Conservation (phyloP, 257 asterid genomes). For the Solanum raphanifolium region DNA sequence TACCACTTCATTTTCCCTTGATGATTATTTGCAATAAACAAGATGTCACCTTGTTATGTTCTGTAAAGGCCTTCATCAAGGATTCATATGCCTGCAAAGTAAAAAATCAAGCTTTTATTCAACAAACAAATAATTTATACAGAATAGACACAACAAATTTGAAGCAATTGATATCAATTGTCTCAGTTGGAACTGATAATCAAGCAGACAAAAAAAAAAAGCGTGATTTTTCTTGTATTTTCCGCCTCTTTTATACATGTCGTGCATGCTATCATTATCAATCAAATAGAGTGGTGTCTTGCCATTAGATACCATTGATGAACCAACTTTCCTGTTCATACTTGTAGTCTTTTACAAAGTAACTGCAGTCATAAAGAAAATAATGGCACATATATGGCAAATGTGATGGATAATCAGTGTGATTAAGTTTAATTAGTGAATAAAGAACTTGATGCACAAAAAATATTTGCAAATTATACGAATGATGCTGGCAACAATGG, state of each 20-base stretch:
- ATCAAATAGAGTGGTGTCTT: background rate
- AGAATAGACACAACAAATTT: background rate
- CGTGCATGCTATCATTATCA: background rate
- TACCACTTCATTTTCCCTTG: constrained; percentile 20
- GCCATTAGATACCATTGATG: background rate
- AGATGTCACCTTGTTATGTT: constrained; percentile 79
- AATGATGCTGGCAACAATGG: background rate
- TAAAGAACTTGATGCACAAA: background rate
- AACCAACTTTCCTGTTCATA: background rate
- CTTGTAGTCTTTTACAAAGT: background rate
- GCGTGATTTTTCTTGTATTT: background rate
- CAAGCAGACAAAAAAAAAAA: background rate
- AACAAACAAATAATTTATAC: background rate
- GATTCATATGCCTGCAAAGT: constrained; percentile 84
- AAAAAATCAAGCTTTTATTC: background rate
- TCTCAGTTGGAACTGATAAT: background rate
- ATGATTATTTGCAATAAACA: constrained; percentile 13
- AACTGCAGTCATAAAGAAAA: background rate
- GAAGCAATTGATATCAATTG: background rate
- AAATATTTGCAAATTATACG: background rate
- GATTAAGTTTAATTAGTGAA: background rate
- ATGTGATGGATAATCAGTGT: background rate
- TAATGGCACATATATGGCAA: background rate
- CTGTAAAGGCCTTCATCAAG: constrained; percentile 78
- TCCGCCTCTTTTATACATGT: background rate